phyloP scores from a whole-genome alignment of 1,139 yeast genomes.

The Taphrina betulina region DNA sequence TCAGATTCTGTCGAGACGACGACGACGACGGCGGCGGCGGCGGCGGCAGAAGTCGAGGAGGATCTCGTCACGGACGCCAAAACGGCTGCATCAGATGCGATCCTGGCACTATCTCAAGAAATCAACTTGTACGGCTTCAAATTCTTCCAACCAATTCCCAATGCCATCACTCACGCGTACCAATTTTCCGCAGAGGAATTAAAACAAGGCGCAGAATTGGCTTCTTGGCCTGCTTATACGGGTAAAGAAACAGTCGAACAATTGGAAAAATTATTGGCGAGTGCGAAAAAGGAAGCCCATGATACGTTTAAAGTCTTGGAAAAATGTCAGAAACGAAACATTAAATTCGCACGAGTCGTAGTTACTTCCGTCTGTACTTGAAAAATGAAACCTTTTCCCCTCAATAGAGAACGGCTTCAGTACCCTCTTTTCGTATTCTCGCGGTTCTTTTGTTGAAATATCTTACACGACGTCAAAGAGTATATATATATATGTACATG shows the following conservation, averaged over 20 bases:
- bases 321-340: constrained; percentile 36
- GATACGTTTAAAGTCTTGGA: constrained; percentile 33
- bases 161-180: constrained; percentile 1
- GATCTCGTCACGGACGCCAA: neutral
- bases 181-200: constrained; percentile 15
- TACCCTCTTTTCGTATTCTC: neutral
- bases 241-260: constrained; percentile 33
- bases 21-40: neutral
- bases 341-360: constrained; percentile 18
- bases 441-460: too few relatives aligned
- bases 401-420: neutral
- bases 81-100: constrained; percentile 20
- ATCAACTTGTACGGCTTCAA: constrained; percentile 11
- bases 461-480: too few relatives aligned
- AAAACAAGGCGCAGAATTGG: constrained; percentile 13
- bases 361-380: neutral
- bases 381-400: neutral
- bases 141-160: constrained; percentile 23
- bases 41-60: neutral
- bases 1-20: neutral
- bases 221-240: constrained; percentile 17
- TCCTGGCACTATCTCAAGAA: constrained; percentile 16
- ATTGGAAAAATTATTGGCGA: constrained; percentile 35
- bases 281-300: constrained; percentile 36
- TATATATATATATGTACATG: too few relatives aligned